Base-by-base conservation (phyloP, 1,284 basidiomycete genomes). In the Abortiporus biennis region DNA sequence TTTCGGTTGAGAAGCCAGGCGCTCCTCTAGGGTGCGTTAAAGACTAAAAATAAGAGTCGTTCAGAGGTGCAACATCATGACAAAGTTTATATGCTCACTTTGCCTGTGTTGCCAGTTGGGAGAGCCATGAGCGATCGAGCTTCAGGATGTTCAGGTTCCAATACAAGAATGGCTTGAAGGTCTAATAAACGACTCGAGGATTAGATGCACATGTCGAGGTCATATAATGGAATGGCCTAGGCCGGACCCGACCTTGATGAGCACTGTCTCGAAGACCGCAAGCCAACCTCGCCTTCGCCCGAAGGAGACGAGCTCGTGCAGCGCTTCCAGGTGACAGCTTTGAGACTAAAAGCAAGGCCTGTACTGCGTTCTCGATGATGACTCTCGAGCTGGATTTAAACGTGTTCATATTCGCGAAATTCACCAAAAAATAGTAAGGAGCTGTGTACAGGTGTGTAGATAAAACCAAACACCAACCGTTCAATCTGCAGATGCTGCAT, bases 311-410 rank as follows among this genome's bases (percentile, higher is more conserved):
- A 40, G 79, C 80, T 55, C 72, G 74, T 34, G 78, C 72, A 17
- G 74, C 61, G 42, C 72, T 74, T 51, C 70, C 65, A n/a, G 71
- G 61, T 33, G 72, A 67, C 36, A 79, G 62, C 15, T 72, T 72
- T 20, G 70, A 65, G 38, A 82, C 69, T 47, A 74, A 70, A 31
- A 85, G 66, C 53, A 80, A 78, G 9, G 80, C 82, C 61, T 83
- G 76, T 47, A 83, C 78, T 42, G 80, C 80, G 56, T 84, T 85
- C 64, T 85, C 82, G 63, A 84, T 74, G 57, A 77, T 67, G 16
- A 72, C 72, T 64, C 76, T 75, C 59, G 72, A 78, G 46, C 72
- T 78, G 41, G 4, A n/a, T n/a, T n/a, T n/a, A n/a, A 29, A 27
- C 6, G 16, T 21, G 38, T 6, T 39, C n/a, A n/a, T n/a, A n/a